phyloP scores from a whole-genome alignment of 306 rosid species.

The Mimosa bimucronata region DNA sequence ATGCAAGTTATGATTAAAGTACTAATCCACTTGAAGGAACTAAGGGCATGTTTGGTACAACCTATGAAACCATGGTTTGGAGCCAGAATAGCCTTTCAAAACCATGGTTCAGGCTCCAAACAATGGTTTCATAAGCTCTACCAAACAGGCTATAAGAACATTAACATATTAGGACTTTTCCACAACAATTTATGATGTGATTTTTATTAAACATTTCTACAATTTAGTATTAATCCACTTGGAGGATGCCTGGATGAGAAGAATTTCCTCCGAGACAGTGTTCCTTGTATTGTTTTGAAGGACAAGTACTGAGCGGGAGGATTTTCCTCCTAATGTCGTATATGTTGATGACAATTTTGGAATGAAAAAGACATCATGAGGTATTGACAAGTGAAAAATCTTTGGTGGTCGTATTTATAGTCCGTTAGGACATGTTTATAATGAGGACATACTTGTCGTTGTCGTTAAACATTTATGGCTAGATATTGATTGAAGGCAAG shows the following conservation, averaged over 20 bases:
- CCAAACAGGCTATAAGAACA: no score
- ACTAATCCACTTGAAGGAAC: not conserved
- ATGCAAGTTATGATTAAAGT: not conserved
- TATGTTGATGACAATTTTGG: not conserved
- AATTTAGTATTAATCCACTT: not conserved
- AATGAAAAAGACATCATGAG: not conserved
- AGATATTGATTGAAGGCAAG: constrained; percentile 13
- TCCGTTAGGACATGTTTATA: not conserved
- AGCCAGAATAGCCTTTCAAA: no score
- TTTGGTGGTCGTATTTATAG: not conserved
- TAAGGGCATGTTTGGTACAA: no score
- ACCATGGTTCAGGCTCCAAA: no score
- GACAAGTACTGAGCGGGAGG: not conserved
- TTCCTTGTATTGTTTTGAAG: not conserved
- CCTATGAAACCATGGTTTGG: no score
- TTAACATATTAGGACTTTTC: not conserved
- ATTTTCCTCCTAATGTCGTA: not conserved
- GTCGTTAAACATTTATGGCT: not conserved
- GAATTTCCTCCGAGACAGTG: not conserved
- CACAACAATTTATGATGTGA: not conserved
- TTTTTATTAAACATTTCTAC: not conserved
- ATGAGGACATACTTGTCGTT: not conserved
- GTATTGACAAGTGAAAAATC: not conserved
- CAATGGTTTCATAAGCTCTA: no score
- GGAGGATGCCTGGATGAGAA: not conserved